Percentiles rank a stretch among this genome's conserved stretches.
These are phyloP conservation scores for Penicillium bialowiezense DNA, from an alignment of 495 filamentous ascomycete species.

Conservation along the genomic window DNA sequence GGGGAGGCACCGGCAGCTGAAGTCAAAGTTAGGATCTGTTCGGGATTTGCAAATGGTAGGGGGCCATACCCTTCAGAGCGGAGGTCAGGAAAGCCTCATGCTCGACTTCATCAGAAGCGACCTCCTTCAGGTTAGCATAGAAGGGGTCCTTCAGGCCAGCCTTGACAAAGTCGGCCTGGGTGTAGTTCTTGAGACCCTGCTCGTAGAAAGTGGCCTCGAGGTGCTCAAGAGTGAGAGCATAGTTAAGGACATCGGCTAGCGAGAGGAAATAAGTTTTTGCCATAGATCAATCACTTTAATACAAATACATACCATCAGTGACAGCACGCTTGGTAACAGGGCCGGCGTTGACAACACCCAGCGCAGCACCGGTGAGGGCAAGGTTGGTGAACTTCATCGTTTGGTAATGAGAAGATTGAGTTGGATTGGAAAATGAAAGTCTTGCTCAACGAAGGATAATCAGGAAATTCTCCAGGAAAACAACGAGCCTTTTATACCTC, in stretches of 20 bases:
- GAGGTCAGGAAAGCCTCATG: slow-evolving; percentile 57
- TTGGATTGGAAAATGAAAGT: neutral
- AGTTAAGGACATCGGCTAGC: slow-evolving; percentile 35
- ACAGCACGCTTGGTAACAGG: slow-evolving; percentile 16
- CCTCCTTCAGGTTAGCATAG: slow-evolving; percentile 50
- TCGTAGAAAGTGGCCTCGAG: slow-evolving; percentile 49
- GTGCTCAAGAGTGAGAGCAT: slow-evolving; percentile 35
- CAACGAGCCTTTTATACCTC: neutral
- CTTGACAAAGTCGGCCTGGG: slow-evolving; percentile 44
- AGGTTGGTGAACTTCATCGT: slow-evolving; percentile 16
- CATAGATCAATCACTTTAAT: neutral
- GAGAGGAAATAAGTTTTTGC: neutral
- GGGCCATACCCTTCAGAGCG: slow-evolving; percentile 45
- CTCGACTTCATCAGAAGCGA: slow-evolving; percentile 53
- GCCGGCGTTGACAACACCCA: slow-evolving; percentile 10
- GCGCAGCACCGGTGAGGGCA: slow-evolving; percentile 3
- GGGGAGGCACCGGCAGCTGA: slow-evolving; percentile 43
- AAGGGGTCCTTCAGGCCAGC: slow-evolving; percentile 50
- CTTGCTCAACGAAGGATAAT: neutral
- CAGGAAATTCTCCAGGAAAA: neutral
- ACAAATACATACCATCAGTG: slow-evolving; percentile 8
- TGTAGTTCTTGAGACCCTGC: slow-evolving; percentile 56
- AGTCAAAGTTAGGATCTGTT: slow-evolving; percentile 3
- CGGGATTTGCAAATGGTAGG: neutral
- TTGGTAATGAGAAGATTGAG: neutral